Base-by-base conservation (phyloP, 148 eudicot species). In the Cornus suecica region DNA sequence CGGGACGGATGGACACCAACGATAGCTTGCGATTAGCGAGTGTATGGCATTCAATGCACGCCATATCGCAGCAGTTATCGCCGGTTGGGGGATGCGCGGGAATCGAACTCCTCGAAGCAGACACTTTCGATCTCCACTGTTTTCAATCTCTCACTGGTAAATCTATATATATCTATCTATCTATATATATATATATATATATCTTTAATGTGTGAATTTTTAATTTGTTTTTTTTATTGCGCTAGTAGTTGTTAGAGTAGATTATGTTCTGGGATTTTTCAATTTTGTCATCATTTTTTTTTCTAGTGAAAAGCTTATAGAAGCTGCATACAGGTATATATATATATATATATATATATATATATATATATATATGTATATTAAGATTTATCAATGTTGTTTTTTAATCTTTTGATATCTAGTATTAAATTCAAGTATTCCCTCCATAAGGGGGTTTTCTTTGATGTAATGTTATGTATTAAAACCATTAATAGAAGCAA, bases 21-120 rank as follows among this genome's bases (percentile, higher is more conserved):
- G 99, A 95, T 69, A 93, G 90, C 74, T 88, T 95, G 90, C 87
- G 99, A 71, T 73, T 95, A 78, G 99, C 97, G n/a, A 92, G 97
- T 83, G 74, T 95, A 24, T 95, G 99, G 99, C 99, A 95, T 69
- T 95, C 99, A 13, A 95, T 95, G 99, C 97, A 95, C 72, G 99
- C 97, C 0, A 95, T 95, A 69, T 95, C 99, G 52, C 99, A 95
- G 90, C 99, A 95, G 82, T 82, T 95, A 20, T 95, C 99, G 0
- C 99, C 99, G 11, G 81, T 95, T 54, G 15, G 69, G 0, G 97
- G 94, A 2, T 95, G 99, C 74, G 60, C 73, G 0, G 99, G 99
- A 10, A 87, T 95, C 48, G 97, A 95, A 69, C 90, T 92, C 14
- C 94, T 95, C 3, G 97, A 95, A 86, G 99, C 99, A 8, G 99